A percentile compares a stretch with the other conserved stretches of the same genome.
Conservation (phyloP, 768 basidiomycete species). For the Vishniacozyma victoriae region DNA sequence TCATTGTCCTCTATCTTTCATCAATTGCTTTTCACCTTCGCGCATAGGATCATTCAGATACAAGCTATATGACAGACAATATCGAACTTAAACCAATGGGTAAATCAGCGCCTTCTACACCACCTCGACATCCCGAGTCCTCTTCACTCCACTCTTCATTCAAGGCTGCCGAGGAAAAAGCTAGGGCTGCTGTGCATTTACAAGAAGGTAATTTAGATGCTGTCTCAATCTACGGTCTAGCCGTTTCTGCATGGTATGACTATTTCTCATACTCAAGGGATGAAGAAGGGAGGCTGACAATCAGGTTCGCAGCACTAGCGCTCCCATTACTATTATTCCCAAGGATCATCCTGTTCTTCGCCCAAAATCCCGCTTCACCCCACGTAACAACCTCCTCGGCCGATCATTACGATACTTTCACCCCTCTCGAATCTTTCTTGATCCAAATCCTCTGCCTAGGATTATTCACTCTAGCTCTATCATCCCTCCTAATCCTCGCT, state of each 20-base stretch:
- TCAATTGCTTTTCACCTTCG: too few relatives aligned
- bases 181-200: constrained; percentile 36
- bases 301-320: constrained; percentile 38
- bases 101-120: constrained; percentile 7
- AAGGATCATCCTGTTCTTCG: constrained; percentile 44
- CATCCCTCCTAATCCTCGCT: constrained; percentile 24
- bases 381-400: constrained; percentile 7
- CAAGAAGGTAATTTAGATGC: constrained; percentile 41
- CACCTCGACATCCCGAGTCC: constrained; percentile 20
- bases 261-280: not conserved
- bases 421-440: constrained; percentile 37
- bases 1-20: too few relatives aligned
- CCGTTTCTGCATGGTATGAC: constrained; percentile 36
- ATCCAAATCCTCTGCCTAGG: constrained; percentile 26
- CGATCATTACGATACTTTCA: constrained; percentile 41
- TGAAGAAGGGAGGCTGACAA: not conserved
- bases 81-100: constrained; percentile 33
- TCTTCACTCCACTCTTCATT: constrained; percentile 25
- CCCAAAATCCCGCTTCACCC: constrained; percentile 29
- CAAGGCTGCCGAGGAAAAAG: constrained; percentile 33
- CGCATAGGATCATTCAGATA: too few relatives aligned
- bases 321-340: constrained; percentile 44
- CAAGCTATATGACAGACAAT: too few relatives aligned
- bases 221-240: constrained; percentile 38
- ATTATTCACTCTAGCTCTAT: constrained; percentile 20